Evolutionary conservation across 495 filamentous ascomycete genomes (phyloP).

Genomic region (Aspergillus indologenus): DNA sequence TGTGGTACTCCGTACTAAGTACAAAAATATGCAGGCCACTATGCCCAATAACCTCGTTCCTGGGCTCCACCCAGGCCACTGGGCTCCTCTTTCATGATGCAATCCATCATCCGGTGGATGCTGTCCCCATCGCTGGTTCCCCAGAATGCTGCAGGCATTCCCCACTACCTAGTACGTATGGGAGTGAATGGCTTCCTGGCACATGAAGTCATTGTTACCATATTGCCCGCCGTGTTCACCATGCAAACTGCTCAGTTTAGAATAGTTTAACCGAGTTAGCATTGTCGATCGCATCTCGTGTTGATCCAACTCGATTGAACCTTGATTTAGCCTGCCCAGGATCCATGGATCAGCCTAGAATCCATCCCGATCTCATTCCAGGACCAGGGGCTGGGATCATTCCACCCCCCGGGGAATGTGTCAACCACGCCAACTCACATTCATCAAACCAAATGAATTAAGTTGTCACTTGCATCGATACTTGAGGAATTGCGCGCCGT

Average conservation of each 20-base stretch:
- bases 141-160: neutral
- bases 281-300: constrained; percentile 5
- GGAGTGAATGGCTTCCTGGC: neutral
- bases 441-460: neutral
- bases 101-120: constrained; percentile 15
- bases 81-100: neutral
- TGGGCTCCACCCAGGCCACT: constrained; percentile 9
- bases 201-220: neutral
- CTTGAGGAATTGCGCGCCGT: neutral
- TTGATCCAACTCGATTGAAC: constrained; percentile 6
- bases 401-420: neutral
- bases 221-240: constrained; percentile 1
- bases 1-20: no score
- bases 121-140: neutral
- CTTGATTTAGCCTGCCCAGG: constrained; percentile 8
- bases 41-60: constrained; percentile 15
- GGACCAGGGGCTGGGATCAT: neutral
- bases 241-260: neutral
- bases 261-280: neutral
- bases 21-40: constrained; percentile 7
- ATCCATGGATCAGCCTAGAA: constrained; percentile 8
- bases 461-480: neutral
- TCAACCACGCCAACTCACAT: neutral
- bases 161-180: neutral
- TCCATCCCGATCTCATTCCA: constrained; percentile 5